Evolutionary conservation across 2,329 filamentous ascomycete genomes (phyloP).

Genomic region (Exophiala viscosa): DNA sequence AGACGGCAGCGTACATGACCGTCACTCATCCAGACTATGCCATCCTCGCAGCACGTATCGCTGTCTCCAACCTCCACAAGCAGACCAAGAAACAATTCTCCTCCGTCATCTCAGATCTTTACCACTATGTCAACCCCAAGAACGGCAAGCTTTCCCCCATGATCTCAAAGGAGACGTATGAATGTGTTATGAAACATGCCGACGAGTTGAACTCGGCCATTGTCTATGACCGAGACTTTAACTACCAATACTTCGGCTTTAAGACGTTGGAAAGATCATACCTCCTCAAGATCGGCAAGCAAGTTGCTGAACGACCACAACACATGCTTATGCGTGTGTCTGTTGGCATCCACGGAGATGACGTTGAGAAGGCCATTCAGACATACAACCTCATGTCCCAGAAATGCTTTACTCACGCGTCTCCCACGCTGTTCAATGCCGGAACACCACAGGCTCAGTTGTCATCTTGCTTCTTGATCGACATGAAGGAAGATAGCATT

Average conservation of each 20-base stretch:
- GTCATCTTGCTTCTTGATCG: slow-evolving; percentile 96
- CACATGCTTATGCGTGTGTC: slow-evolving; percentile 99
- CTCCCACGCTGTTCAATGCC: slow-evolving; percentile 95
- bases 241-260: slow-evolving; percentile 99
- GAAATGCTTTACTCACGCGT: slow-evolving; percentile 98
- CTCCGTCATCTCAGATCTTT: slow-evolving; percentile 87
- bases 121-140: slow-evolving; percentile 93
- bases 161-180: slow-evolving; percentile 88
- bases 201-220: slow-evolving; percentile 98
- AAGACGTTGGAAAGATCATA: slow-evolving; percentile 98
- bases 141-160: slow-evolving; percentile 81
- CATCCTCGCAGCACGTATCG: slow-evolving; percentile 95
- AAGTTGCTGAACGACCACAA: slow-evolving; percentile 94
- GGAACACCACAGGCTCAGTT: slow-evolving; percentile 92
- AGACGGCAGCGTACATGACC: slow-evolving; percentile 99
- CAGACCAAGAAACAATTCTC: slow-evolving; percentile 99
- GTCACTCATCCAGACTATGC: slow-evolving; percentile 99
- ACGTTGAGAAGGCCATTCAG: slow-evolving; percentile 91
- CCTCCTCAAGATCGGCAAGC: slow-evolving; percentile 88
- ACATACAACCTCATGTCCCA: slow-evolving; percentile 99
- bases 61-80: slow-evolving; percentile 99
- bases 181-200: slow-evolving; percentile 90
- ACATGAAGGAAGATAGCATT: slow-evolving; percentile 99
- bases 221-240: slow-evolving; percentile 98
- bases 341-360: slow-evolving; percentile 91